Evolutionary conservation across 176 grass and related monocot species (phyloP).

Genomic region (Pharus latifolius): DNA sequence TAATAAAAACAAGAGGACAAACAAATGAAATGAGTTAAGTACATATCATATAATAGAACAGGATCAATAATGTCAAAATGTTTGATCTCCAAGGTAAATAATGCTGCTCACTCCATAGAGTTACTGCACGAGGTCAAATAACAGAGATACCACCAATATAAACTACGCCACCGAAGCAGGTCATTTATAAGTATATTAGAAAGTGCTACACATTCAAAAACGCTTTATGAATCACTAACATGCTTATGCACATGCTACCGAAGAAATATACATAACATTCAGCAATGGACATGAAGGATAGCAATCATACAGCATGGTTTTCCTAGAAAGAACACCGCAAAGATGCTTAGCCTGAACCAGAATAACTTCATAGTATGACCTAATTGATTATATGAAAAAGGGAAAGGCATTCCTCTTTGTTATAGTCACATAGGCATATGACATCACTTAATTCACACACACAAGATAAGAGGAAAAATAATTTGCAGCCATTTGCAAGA

Average conservation of each 20-base stretch:
- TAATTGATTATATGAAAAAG: not conserved
- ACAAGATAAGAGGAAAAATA: not conserved
- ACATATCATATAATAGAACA: constrained; percentile 15
- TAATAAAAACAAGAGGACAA: constrained; percentile 26
- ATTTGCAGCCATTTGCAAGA: not conserved
- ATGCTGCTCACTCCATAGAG: not conserved
- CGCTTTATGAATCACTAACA: not conserved
- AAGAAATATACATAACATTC: not conserved
- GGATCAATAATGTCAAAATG: not conserved
- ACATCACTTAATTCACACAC: not conserved
- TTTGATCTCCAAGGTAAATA: not conserved
- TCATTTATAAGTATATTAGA: not conserved
- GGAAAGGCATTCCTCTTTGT: not conserved
- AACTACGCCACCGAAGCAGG: not conserved
- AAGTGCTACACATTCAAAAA: not conserved
- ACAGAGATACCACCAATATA: not conserved
- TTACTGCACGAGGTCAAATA: not conserved
- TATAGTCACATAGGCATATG: not conserved
- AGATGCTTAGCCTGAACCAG: not conserved
- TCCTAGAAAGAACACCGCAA: not conserved
- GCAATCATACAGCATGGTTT: not conserved
- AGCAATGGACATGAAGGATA: not conserved
- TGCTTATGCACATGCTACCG: not conserved
- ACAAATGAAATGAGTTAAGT: not conserved
- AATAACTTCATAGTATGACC: not conserved